Base-by-base conservation (phyloP, 2,329 filamentous ascomycete species). In the Apiospora pterosperma region DNA sequence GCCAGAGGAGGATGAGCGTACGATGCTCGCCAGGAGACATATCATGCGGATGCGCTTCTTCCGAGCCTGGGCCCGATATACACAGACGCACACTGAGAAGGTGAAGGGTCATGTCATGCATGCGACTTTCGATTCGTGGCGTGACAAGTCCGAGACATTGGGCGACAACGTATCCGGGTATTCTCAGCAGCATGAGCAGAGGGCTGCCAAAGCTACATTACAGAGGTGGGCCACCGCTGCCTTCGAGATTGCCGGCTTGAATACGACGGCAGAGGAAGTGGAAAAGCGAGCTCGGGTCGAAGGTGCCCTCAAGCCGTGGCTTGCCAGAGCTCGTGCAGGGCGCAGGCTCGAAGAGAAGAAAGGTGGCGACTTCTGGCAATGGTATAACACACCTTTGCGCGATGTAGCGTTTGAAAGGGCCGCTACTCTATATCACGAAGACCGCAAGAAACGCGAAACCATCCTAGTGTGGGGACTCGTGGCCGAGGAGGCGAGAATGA, bases 11-110 rank as follows among this genome's bases (percentile, higher is more conserved):
- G 74, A 76, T 41, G 74, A 74, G 64, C 71, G 63, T 16, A 76
- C 75, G 10, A 62, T 73, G 63, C 67, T 76, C 63, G 75, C 75
- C 28, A 69, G 74, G 58, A 68, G 75, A 59, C 75, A 76, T 61
- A 75, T 76, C 16, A 66, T 76, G 11, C 74, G 75, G 25, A 75
- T 75, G 73, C 71, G 73, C 65, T 75, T 73, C 52, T 76, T 75
- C 52, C 70, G 70, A 59, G 70, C 71, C 23, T 76, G 73, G 74
- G 71, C 73, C 65, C 69, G 62, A 16, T 73, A 74, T 38, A 75
- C 74, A 11, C 63, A 61, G 16, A 67, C 71, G 16, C 70, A 73
- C 61, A 19, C 68, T 19, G 60, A 60, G 4, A 73, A 69, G 64
- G 69, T 70, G 2, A 67, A 67, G 63, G 67, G 70, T 12, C 75